Base-by-base conservation (phyloP, 2,329 filamentous ascomycete species). In the Xylaria hypoxylon region DNA sequence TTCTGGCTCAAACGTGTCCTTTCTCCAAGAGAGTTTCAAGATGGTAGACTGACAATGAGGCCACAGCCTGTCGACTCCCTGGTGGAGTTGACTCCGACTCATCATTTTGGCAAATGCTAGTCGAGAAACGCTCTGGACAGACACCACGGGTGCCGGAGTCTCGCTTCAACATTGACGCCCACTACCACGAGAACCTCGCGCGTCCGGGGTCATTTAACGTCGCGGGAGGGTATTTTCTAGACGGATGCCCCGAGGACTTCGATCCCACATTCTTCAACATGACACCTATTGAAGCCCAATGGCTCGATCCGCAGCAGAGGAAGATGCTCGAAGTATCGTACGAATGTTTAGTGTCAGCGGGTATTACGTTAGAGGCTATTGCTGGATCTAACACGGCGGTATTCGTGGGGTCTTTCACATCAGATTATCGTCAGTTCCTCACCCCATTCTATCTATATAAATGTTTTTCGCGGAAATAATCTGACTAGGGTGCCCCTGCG, bases 301-400 rank as follows among this genome's bases (percentile, higher is more conserved):
- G 71, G 26, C 77, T 82, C 65, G 81, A 84, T 53, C 81, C 81
- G 0, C 80, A 83, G 66, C 80, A 82, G 64, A 73, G 81, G 1
- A 75, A 78, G 64, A 70, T 80, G 17, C 74, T 82, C 4, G 80
- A 83, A 58, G 77, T 80, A 0, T 74, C 75, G n/a, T 82, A 79
- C 56, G 81, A 83, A 59, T 78, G 80, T 0, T 69, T 87, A 2
- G 79, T 79, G 47, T 72, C 72, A 2, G 78, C 77, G 0, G 80
- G 81, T 15, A 45, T 79, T 0, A 68, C 75, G 1, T 62, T 79
- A n/a, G 70, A 77, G 1, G 45, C 71, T 1, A 55, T 79, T 15
- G 35, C 66, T 7, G 76, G 76, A 3, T 71, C 72, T 5, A 72
- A 72, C 8, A 78, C 73, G 6, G 78, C 68, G n/a, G 77, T 74